Base-by-base conservation (phyloP, 257 asterid species). In the Solanum sitiens region DNA sequence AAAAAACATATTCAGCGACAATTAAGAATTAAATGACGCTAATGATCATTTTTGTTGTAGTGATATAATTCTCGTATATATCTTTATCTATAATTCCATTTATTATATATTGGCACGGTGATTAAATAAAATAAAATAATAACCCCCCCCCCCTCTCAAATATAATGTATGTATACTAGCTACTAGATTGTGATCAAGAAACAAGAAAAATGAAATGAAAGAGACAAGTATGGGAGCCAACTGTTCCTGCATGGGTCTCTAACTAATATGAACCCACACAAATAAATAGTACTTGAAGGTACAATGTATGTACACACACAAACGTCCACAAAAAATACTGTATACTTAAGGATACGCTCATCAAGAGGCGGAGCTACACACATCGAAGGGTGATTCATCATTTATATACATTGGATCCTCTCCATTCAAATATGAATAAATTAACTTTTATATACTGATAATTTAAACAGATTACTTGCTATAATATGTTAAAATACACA, bases 281-380 rank as follows among this genome's bases (percentile, higher is more conserved):
- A 53, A 86, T 42, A 42, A 86, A 86, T 87, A 88, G 98, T 95
- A 95, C 98, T 93, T 94, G 93, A 93, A 90, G 91, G 98, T 95
- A 96, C 98, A 93, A 87, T 92, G 94, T 91, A 94, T 93, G 90
- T 87, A 91, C 94, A 88, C 90, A 88, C 53, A 84, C 39, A 25
- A 84, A 37, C 61, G 2, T 65, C 87, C 39, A 37, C 40, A 35
- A 15, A 37, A 72, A 16, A 65, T 32, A 70, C 40, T 39, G 67
- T 27, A 80, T 47, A 20, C 14, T 80, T 47, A 27, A 6, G 67
- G 68, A 80, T 80, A 47, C n/a, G 10, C 44, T 47, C 27, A 77
- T 77, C 9, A 2, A 50, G 16, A 45, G 15, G 53, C 53, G 16
- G 53, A 45, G 53, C 53, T 45, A 45, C 53, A 45, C 53, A 45